Conservation (phyloP, 202 grass and related monocot genomes). For the Musa balbisiana region DNA sequence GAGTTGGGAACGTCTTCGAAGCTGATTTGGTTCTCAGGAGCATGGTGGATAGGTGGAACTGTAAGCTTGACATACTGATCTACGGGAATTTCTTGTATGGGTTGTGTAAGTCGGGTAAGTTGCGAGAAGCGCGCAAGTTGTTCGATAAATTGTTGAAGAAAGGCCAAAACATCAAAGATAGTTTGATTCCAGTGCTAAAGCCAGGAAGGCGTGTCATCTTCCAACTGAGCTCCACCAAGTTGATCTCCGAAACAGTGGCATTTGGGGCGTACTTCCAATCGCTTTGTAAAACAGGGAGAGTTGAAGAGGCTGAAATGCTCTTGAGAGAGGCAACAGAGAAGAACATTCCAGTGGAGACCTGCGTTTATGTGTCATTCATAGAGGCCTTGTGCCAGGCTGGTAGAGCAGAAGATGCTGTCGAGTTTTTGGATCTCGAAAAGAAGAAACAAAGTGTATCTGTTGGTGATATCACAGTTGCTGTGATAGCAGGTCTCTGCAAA, state of each 20-base stretch:
- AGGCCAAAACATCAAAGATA: neutral
- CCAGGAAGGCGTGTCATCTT: constrained; percentile 14
- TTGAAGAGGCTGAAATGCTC: constrained; percentile 17
- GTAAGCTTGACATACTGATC: neutral
- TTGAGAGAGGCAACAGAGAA: neutral
- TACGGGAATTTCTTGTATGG: constrained; percentile 11
- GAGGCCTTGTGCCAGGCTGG: constrained; percentile 4
- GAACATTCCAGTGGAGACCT: neutral
- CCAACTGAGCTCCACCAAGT: neutral
- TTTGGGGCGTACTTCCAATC: constrained; percentile 15
- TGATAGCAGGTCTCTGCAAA: constrained; percentile 7
- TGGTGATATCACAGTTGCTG: neutral
- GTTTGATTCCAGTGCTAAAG: neutral
- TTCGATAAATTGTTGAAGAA: constrained; percentile 12
- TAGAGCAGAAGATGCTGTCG: constrained; percentile 14
- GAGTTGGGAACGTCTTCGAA: neutral
- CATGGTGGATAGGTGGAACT: neutral
- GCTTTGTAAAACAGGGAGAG: constrained; percentile 15
- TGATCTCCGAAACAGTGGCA: neutral
- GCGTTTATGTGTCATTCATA: constrained; percentile 1
- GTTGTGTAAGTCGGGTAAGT: constrained; percentile 7
- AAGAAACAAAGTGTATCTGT: neutral
- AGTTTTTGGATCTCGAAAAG: constrained; percentile 5
- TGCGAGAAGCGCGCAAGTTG: constrained; percentile 24
- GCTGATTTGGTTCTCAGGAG: constrained; percentile 15